A percentile compares a stretch with the other conserved stretches of the same genome.
phyloP scores from a whole-genome alignment of 345 rosid genomes.

The Mallotus nudiflorus region DNA sequence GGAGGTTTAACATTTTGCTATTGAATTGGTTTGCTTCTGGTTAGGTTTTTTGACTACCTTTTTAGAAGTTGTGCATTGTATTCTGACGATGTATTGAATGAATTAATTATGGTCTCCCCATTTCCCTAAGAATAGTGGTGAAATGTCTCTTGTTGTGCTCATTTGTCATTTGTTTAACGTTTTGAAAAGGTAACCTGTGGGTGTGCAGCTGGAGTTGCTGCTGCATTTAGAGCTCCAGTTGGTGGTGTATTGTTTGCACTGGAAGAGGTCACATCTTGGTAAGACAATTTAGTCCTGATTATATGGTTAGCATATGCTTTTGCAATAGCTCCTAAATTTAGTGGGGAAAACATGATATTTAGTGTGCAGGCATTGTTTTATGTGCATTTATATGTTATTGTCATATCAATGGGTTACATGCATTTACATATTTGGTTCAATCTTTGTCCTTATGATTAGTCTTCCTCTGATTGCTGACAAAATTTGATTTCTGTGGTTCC shows the following conservation, averaged over 20 bases:
- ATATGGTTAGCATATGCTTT: background rate
- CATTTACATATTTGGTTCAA: background rate
- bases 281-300: conserved; percentile 24
- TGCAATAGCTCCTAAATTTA: background rate
- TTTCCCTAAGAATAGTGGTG: conserved; percentile 20
- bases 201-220: conserved; percentile 99
- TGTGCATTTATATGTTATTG: background rate
- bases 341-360: background rate
- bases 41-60: background rate
- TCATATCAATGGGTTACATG: background rate
- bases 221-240: conserved; percentile 99
- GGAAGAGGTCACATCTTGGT: conserved; percentile 99
- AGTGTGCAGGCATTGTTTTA: background rate
- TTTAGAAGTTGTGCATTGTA: background rate
- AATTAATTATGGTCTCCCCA: background rate
- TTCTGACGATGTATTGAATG: background rate
- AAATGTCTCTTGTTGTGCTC: conserved; percentile 18
- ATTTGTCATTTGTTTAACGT: conserved; percentile 37
- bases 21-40: background rate
- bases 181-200: conserved; percentile 97
- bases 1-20: background rate
- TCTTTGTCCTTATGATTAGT: background rate
- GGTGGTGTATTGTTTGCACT: conserved; percentile 98
- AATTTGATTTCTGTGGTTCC: background rate
- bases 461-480: background rate